Evolutionary conservation across 129 eudicot species (phyloP).

Genomic region (Erigeron canadensis): DNA sequence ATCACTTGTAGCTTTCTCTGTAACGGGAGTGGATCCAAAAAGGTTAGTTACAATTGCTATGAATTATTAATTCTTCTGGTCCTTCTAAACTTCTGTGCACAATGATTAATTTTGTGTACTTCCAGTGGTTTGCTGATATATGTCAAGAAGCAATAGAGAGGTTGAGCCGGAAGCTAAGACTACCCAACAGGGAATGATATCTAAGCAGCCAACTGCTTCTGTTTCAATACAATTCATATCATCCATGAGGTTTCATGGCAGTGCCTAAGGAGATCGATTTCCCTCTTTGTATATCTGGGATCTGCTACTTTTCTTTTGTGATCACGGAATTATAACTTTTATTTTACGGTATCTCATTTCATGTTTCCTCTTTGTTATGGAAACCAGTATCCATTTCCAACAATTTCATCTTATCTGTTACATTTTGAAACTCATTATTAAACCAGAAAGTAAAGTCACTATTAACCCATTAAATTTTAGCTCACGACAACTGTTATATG

Average conservation of each 20-base stretch:
- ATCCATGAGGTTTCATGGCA: constrained; percentile 85
- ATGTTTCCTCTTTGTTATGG: too few relatives aligned
- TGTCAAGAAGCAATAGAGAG: constrained; percentile 87
- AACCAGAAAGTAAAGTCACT: too few relatives aligned
- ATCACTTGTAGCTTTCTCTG: constrained; percentile 75
- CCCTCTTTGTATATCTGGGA: constrained; percentile 26
- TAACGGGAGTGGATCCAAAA: constrained; percentile 90
- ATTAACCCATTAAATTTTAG: too few relatives aligned
- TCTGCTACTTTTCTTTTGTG: constrained; percentile 34
- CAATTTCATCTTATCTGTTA: too few relatives aligned
- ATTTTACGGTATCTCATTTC: constrained; percentile 11
- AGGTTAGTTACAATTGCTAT: constrained; percentile 39
- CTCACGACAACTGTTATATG: too few relatives aligned
- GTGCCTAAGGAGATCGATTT: constrained; percentile 45
- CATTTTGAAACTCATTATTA: too few relatives aligned
- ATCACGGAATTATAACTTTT: constrained; percentile 32
- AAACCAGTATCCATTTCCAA: too few relatives aligned
- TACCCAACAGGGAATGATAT: constrained; percentile 75
- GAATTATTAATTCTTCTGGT: not conserved
- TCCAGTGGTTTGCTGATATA: constrained; percentile 76
- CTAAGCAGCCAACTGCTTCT: constrained; percentile 89
- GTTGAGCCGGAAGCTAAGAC: constrained; percentile 78
- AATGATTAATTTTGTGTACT: constrained; percentile 46
- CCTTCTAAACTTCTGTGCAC: not conserved
- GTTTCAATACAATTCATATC: constrained; percentile 90